Percentiles rank a stretch among this genome's conserved stretches.
Evolutionary conservation across 176 grass and related monocot species (phyloP).

Genomic region (Thinopyrum elongatum): DNA sequence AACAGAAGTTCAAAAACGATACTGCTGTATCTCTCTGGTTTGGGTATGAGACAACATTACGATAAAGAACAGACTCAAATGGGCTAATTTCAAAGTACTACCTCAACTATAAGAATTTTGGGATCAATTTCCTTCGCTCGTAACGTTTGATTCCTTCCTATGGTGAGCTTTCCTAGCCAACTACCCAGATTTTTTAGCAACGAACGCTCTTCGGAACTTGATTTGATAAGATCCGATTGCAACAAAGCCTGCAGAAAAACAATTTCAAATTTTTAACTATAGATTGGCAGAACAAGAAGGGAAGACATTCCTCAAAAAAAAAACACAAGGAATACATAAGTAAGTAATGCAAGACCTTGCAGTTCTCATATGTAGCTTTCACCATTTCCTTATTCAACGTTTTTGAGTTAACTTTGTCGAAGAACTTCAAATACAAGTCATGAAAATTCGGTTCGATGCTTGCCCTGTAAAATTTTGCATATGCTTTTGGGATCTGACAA

Average conservation of each 20-base stretch:
- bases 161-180: slow-evolving; percentile 96
- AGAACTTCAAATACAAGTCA: slow-evolving; percentile 90
- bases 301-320: not conserved
- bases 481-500: slow-evolving; percentile 7
- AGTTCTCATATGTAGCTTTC: slow-evolving; percentile 96
- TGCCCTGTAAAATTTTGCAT: slow-evolving; percentile 49
- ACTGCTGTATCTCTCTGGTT: not conserved
- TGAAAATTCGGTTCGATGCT: slow-evolving; percentile 99
- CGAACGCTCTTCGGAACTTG: slow-evolving; percentile 95
- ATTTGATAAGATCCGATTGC: slow-evolving; percentile 92
- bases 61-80: slow-evolving; percentile 14
- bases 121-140: slow-evolving; percentile 96
- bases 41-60: not conserved
- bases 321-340: not conserved
- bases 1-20: slow-evolving; percentile 1
- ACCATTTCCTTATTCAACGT: slow-evolving; percentile 86
- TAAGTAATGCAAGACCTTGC: slow-evolving; percentile 61
- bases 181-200: slow-evolving; percentile 99
- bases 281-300: not conserved
- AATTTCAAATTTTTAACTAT: slow-evolving; percentile 9
- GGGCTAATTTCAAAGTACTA: slow-evolving; percentile 13
- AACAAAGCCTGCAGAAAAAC: slow-evolving; percentile 62
- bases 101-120: slow-evolving; percentile 90
- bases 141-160: slow-evolving; percentile 90
- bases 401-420: slow-evolving; percentile 92